Base-by-base conservation (phyloP, 257 asterid species). In the Jacaranda copaia region DNA sequence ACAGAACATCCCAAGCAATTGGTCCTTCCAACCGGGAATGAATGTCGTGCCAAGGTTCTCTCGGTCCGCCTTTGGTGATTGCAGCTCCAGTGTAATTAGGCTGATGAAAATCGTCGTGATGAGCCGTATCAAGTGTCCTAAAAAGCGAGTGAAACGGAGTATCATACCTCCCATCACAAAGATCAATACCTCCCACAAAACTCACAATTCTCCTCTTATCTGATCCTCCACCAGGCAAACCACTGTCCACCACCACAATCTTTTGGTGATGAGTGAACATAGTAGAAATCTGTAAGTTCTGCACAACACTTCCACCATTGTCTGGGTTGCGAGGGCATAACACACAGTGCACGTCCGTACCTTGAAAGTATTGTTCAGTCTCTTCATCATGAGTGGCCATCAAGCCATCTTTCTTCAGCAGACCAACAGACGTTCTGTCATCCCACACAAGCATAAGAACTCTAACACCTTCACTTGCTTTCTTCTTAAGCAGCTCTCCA, bases 201-300 rank as follows among this genome's bases (percentile, higher is more conserved):
- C 98, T 91, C 87, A 93, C 87, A 14, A 93, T 75, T 55, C 98
- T 82, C 81, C 91, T 81, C 77, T 9, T 70, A 1, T 77, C 64
- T 2, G 90, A 83, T 8, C 83, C 89, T 20, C 82, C 85, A 16
- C 42, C 61, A 3, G 96, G 98, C 85, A 93, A 64, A 0, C 72
- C 92, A 56, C 82, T 75, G 14, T 93, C 98, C 72, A 89, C 97
- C 36, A 84, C 92, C 8, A 91, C 84, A 16, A 91, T 88, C 84
- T 93, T 93, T 77, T 93, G 98, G 74, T 93, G 97, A 77, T 93
- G 97, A 77, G 98, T 93, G 72, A 93, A 93, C 97, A 93, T 91
- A 1, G 97, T 83, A 5, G 98, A 89, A n/a, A 91, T 81, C 49
- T 91, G 96, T 64, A 93, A 40, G 46, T 90, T 90, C 59, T 88